Base-by-base conservation (phyloP, 768 basidiomycete species). In the Leucocoprinus leucothites region DNA sequence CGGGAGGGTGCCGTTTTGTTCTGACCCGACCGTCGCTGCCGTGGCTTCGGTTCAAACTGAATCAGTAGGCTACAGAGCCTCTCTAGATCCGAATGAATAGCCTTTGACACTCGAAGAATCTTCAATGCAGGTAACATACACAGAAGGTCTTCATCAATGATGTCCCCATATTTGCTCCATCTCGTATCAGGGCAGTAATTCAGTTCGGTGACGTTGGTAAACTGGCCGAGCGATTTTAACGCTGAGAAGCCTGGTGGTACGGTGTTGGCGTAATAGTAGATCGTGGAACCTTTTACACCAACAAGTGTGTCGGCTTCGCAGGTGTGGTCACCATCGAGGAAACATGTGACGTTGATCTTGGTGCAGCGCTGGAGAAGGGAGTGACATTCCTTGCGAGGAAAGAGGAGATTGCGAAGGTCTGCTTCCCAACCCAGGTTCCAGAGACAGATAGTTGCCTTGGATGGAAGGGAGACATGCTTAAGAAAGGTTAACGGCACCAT, bases 361-460 rank as follows among this genome's bases (percentile, higher is more conserved):
- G 53, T 55, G 31, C 53, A 55, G 11, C 36, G 36, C 9, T 48
- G 45, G 9, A 55, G 46, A 21, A 55, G 38, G 16, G 44, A 24
- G 9, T 11, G 43, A 18, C 48, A 36, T 19, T 48, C 53, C 6
- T 16, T 14, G 3, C 28, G 53, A 19, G 53, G 53, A n/a, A 47
- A 55, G 24, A 55, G 45, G 2, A 55, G 26, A 28, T 48, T 48
- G 19, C 46, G 53, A 16, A 55, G 35, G 8, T 48, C 45, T 1
- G 53, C 46, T 25, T 55, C 53, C 46, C 53, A 55, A 7, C 53
- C 53, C n/a, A 55, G 35, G 18, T 55, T 48, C 53, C 53, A 55
- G 45, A 55, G 53, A 35, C 53, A 55, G 25, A 55, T 9, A n/a
- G 45, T 41, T 26, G 24, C 8, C 14, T 55, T 36, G 14, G 53